Conservation (phyloP, 2,329 filamentous ascomycete species). For the Diaporthe destruens region DNA sequence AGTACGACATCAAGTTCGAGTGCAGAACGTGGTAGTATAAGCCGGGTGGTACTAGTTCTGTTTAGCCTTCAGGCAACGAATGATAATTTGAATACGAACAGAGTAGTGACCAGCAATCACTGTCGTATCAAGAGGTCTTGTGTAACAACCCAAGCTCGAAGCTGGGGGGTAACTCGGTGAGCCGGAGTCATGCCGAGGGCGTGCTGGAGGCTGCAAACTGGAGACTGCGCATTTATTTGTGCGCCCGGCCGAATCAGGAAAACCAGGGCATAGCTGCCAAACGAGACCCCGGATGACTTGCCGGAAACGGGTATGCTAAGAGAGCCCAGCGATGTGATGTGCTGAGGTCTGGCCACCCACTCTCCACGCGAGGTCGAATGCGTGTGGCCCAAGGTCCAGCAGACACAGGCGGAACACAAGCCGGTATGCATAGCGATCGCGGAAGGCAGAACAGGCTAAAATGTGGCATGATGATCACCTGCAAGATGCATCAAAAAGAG, state of each 20-base stretch:
- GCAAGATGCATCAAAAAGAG: constrained; percentile 26
- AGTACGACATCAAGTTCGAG: not conserved
- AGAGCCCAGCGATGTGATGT: not conserved
- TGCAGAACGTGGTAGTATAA: not conserved
- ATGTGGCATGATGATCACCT: constrained; percentile 18
- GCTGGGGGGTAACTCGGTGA: not conserved
- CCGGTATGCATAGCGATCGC: constrained; percentile 1
- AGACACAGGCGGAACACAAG: constrained; percentile 10
- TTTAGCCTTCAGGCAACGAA: not conserved
- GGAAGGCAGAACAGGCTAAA: constrained; percentile 7
- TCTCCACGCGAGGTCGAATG: not conserved
- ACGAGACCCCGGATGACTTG: not conserved
- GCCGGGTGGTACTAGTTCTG: not conserved
- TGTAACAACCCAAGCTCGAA: not conserved
- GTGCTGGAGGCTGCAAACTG: not conserved
- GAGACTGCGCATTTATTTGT: not conserved
- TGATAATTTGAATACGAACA: no score
- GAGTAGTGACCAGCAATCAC: not conserved
- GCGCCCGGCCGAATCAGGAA: not conserved
- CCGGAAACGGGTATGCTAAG: not conserved
- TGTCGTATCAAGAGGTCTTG: not conserved
- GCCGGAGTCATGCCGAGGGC: not conserved
- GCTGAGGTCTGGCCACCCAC: not conserved
- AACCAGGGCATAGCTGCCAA: not conserved
- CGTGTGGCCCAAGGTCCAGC: not conserved